Evolutionary conservation across 2,329 filamentous ascomycete species (phyloP).

Genomic region (Fusarium sp.): DNA sequence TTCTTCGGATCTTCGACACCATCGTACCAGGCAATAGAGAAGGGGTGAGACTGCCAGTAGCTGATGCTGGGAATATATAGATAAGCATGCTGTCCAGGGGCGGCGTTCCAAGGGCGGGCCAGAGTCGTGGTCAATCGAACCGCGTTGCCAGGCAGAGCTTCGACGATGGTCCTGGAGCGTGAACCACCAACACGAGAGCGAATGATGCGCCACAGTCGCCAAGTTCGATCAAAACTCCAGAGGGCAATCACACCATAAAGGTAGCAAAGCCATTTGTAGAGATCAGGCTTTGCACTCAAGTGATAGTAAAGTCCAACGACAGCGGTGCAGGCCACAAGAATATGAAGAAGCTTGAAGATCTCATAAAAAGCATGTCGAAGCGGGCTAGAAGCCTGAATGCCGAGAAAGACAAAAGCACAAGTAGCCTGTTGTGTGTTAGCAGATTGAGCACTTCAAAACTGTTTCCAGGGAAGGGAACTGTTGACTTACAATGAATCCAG

Average conservation of each 20-base stretch:
- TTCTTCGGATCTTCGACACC: conserved; percentile 62
- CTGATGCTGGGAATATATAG: conserved; percentile 79
- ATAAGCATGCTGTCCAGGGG: conserved; percentile 80
- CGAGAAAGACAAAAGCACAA: conserved; percentile 67
- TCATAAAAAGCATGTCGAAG: conserved; percentile 83
- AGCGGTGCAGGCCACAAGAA: conserved; percentile 66
- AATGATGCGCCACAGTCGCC: conserved; percentile 67
- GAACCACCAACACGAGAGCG: conserved; percentile 74
- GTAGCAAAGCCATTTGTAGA: conserved; percentile 60
- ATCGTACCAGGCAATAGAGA: conserved; percentile 81
- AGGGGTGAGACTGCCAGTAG: conserved; percentile 79
- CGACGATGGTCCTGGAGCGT: conserved; percentile 73
- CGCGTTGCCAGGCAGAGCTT: conserved; percentile 79
- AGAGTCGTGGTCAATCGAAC: conserved; percentile 77
- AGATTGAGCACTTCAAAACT: neutral
- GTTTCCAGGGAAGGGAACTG: neutral
- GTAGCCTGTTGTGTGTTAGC: conserved; percentile 57
- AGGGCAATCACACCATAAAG: conserved; percentile 69
- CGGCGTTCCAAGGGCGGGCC: conserved; percentile 79
- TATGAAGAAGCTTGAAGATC: conserved; percentile 78
- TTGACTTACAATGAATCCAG: conserved; percentile 69
- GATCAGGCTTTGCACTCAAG: conserved; percentile 58
- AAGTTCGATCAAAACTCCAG: conserved; percentile 71
- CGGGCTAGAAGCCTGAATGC: conserved; percentile 74
- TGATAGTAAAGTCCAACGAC: conserved; percentile 75